Conservation (phyloP, 2,329 filamentous ascomycete genomes). For the Xylariaceae sp. region DNA sequence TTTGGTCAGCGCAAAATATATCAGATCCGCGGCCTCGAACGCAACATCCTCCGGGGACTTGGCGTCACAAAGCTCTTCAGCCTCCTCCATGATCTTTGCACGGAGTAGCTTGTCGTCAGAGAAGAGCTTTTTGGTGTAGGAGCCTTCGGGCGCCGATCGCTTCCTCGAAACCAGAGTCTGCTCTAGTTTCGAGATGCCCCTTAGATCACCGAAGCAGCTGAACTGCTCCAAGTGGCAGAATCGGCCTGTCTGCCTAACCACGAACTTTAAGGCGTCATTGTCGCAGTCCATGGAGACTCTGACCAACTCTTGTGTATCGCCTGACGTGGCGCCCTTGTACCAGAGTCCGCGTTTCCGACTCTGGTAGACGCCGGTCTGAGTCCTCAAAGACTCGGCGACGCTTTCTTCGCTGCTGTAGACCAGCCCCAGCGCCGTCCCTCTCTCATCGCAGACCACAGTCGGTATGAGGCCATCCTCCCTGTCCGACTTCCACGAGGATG, state of each 20-base stretch:
- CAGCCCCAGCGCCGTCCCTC: conserved; percentile 74
- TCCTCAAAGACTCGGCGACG: conserved; percentile 75
- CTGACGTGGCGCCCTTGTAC: conserved; percentile 94
- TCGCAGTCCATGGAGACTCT: conserved; percentile 86
- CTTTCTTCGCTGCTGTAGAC: conserved; percentile 94
- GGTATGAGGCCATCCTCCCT: conserved; percentile 76
- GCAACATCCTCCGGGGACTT: conserved; percentile 75
- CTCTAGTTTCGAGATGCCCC: conserved; percentile 75
- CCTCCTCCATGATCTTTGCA: conserved; percentile 98
- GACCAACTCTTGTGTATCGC: conserved; percentile 85
- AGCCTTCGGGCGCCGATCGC: conserved; percentile 73
- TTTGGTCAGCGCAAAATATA: conserved; percentile 93
- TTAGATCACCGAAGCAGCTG: conserved; percentile 83
- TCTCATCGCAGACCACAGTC: conserved; percentile 85
- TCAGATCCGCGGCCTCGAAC: conserved; percentile 88
- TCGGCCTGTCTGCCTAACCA: conserved; percentile 80
- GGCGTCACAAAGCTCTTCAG: conserved; percentile 87
- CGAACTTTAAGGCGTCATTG: conserved; percentile 82
- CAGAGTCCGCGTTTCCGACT: conserved; percentile 92
- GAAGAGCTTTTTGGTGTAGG: conserved; percentile 90
- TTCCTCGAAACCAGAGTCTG: conserved; percentile 80
- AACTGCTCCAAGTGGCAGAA: conserved; percentile 94
- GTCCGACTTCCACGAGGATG: conserved; percentile 72
- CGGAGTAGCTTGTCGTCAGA: conserved; percentile 81
- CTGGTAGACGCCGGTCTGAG: conserved; percentile 79